These are phyloP conservation scores for Salvia splendens DNA, from an alignment of 257 asterid genomes.

Conservation along the genomic window DNA sequence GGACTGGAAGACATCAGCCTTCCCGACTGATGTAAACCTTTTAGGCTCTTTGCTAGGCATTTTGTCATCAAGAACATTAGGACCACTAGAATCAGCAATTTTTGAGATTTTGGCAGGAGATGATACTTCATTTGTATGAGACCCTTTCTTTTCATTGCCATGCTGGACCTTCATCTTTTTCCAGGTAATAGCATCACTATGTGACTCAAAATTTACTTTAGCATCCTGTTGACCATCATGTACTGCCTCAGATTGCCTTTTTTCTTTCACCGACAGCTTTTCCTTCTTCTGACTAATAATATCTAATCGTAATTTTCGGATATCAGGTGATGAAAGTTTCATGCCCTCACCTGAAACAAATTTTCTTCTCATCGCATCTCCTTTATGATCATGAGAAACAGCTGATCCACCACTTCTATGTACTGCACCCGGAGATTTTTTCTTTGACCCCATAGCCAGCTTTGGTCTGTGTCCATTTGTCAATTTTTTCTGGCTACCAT, in stretches of 20 bases:
- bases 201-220: conserved; percentile 40
- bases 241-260: conserved; percentile 38
- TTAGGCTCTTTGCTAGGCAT: conserved; percentile 37
- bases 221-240: conserved; percentile 37
- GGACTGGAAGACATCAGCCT: conserved; percentile 37
- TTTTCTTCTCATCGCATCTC: conserved; percentile 35
- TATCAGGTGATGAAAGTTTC: conserved; percentile 43
- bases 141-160: conserved; percentile 48
- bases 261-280: conserved; percentile 42
- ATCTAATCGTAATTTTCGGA: conserved; percentile 38
- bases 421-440: conserved; percentile 46
- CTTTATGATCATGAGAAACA: conserved; percentile 42
- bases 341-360: conserved; percentile 33
- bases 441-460: conserved; percentile 41
- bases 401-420: conserved; percentile 38
- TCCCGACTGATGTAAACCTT: conserved; percentile 37
- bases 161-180: conserved; percentile 47
- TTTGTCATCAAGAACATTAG: conserved; percentile 38
- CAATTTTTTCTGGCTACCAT: conserved; percentile 42
- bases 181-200: conserved; percentile 38
- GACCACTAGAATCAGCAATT: conserved; percentile 37
- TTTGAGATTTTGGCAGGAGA: conserved; percentile 50
- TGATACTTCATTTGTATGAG: conserved; percentile 36
- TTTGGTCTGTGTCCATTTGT: conserved; percentile 54
- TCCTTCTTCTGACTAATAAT: conserved; percentile 42